phyloP scores from a whole-genome alignment of 805 yeast species.

The Phaffomyces opuntiae region DNA sequence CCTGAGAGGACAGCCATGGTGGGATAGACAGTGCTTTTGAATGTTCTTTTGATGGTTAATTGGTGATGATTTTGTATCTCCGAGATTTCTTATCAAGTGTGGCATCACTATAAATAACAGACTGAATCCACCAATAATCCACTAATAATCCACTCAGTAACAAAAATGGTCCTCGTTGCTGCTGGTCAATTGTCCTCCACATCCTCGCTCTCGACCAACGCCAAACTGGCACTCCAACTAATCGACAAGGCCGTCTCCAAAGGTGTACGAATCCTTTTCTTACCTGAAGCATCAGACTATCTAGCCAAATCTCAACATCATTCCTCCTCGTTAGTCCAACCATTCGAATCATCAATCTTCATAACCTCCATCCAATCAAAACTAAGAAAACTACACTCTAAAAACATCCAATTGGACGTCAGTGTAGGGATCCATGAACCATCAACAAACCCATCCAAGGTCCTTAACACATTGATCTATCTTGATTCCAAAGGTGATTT shows the following conservation, averaged over 20 bases:
- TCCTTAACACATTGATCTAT: slow-evolving; percentile 70
- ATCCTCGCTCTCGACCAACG: slow-evolving; percentile 51
- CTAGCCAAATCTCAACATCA: slow-evolving; percentile 50
- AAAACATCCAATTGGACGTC: slow-evolving; percentile 38
- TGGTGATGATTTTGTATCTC: too few species aligned
- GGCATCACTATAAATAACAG: not conserved
- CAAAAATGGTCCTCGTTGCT: slow-evolving; percentile 53
- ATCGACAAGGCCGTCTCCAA: slow-evolving; percentile 55
- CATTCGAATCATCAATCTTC: slow-evolving; percentile 34
- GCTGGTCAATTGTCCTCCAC: slow-evolving; percentile 85
- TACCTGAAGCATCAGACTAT: slow-evolving; percentile 94
- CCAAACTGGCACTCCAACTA: slow-evolving; percentile 48
- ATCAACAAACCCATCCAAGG: slow-evolving; percentile 36
- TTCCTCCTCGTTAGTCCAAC: slow-evolving; percentile 49
- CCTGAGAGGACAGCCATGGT: slow-evolving; percentile 14
- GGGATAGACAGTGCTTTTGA: too few species aligned
- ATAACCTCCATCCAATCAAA: slow-evolving; percentile 38
- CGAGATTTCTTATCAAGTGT: not conserved
- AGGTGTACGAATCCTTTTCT: slow-evolving; percentile 63
- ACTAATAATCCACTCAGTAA: not conserved
- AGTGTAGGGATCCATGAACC: slow-evolving; percentile 92
- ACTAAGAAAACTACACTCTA: slow-evolving; percentile 30
- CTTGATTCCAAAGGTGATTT: slow-evolving; percentile 59
- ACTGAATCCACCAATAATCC: too few species aligned
- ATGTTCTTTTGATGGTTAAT: too few species aligned